Conservation (phyloP, 768 basidiomycete species). For the Psilocybe azurescens region DNA sequence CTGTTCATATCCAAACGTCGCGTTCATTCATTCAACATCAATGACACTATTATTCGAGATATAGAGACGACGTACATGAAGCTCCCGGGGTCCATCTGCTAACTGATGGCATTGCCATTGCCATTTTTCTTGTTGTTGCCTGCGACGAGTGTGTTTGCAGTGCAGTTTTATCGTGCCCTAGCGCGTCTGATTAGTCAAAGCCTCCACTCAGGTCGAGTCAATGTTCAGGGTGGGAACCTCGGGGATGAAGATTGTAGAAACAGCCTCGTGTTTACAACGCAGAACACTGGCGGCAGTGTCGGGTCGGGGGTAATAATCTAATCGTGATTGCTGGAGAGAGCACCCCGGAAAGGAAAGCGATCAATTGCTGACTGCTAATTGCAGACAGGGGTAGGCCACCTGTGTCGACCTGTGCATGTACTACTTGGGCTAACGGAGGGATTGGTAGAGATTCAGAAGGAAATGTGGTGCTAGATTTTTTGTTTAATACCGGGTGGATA, state of each 20-base stretch:
- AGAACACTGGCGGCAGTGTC: too few species aligned
- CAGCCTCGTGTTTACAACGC: too few species aligned
- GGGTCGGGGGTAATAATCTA: not conserved
- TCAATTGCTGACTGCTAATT: not conserved
- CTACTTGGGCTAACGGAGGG: not conserved
- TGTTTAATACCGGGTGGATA: too few species aligned
- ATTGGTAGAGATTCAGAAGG: too few species aligned
- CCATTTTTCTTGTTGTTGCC: not conserved
- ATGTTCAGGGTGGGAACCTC: not conserved
- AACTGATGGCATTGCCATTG: constrained; percentile 23
- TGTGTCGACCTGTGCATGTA: too few species aligned
- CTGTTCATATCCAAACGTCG: constrained; percentile 35
- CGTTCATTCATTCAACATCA: not conserved
- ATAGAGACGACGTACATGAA: constrained; percentile 38
- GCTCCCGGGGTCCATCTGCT: constrained; percentile 50
- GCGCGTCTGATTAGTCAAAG: constrained; percentile 9
- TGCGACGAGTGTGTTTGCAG: not conserved
- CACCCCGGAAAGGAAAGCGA: not conserved
- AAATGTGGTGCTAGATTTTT: too few species aligned
- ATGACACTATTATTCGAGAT: not conserved
- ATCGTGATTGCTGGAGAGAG: not conserved
- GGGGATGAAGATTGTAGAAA: not conserved
- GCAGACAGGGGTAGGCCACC: too few species aligned
- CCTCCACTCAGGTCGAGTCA: constrained; percentile 16
- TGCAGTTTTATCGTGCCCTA: not conserved